Evolutionary conservation across 1,284 basidiomycete genomes (phyloP), one percentile per base, ranked within the genome.

Genomic region (Cutaneotrichosporon curvatum): DNA sequence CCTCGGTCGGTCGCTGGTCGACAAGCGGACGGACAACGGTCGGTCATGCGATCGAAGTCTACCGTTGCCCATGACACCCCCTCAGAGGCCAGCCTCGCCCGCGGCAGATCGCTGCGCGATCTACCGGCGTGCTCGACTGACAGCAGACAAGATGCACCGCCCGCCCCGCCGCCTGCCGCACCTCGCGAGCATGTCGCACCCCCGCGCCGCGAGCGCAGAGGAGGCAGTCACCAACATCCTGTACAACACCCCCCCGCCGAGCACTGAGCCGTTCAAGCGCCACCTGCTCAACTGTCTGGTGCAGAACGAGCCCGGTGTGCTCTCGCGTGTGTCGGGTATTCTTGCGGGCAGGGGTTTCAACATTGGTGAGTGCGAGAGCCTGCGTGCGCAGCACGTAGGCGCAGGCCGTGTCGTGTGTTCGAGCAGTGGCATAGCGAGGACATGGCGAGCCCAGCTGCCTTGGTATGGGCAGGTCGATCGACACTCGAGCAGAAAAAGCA

Each of bases 241-340:
- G 33, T 95, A 92, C 75, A 96, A 96, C 70, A 96, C 92, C 7
- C 91, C 91, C 7, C 86, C 91, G 16, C 90, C 91, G 2, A 89
- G 83, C 66, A 73, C 84, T 45, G 87, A 95, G 69, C 92, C 92
- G 2, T 95, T 84, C 75, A 96, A 95, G 80, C 87, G 88, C 86
- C 95, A 98, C 68, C 82, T 94, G 50, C 79, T 99, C 57, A 98
- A 98, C 75, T 97, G 92, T 73, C 82, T 99, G 52, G 95, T 99
- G 7, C 95, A 99, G 74, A 97, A 99, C 70, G 95, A 99, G 74
- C 95, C 95, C 2, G 95, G 95, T 70, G 95, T 99, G 16, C 79
- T 99, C 18, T 96, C 94, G 19, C 85, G 95, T 58, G 92, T 99
- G 2, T 94, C 94, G 5, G 95, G 95, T 55, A 97, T 94, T 59